Evolutionary conservation across 257 asterid genomes (phyloP), one percentile per base, ranked within the genome.

Genomic region (Gentiana macrophylla): DNA sequence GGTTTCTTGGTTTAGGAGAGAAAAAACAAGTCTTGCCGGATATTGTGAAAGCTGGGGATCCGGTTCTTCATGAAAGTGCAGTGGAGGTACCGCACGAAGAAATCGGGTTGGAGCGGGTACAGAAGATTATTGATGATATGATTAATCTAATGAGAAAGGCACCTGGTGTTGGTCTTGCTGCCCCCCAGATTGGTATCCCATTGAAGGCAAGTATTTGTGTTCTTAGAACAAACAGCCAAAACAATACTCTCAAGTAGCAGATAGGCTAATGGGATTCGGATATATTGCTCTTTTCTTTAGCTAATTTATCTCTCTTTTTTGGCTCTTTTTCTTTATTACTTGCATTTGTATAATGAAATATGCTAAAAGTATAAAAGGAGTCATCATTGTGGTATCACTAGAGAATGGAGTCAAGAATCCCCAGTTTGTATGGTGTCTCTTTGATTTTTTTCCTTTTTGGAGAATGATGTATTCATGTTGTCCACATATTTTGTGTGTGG

Each of bases 161-260:
- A 57, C 96, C 96, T 47, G 98, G 96, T 35, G 98, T 91, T 70
- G 96, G 98, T 57, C 92, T 87, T 67, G 96, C 98, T 62, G 98
- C 98, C 62, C 95, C 98, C 11, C 98, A 91, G 52, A 84, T 91
- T 70, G 98, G 98, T 32, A 73, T 87, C 50, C 94, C 98, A 0
- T 72, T 90, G 58, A 84, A 75, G 89, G 98, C 86, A 53, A 37
- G 76, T 61, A 52, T 6, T 45, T 5, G 1, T 66, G 1, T 32
- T 24, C 24, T 24, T 24, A 24, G 24, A 24, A 24, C 24, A 24
- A 24, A 24, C 24, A 24, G 24, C 24, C 24, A 24, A 24, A 24
- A 24, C 24, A 24, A 24, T 24, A 24, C 24, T 24, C 24, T 24
- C 24, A 24, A 24, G 24, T 24, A 24, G 24, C 24, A 24, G 24